phyloP scores from a whole-genome alignment of 2,329 filamentous ascomycete genomes.

The Fusarium dimerum region DNA sequence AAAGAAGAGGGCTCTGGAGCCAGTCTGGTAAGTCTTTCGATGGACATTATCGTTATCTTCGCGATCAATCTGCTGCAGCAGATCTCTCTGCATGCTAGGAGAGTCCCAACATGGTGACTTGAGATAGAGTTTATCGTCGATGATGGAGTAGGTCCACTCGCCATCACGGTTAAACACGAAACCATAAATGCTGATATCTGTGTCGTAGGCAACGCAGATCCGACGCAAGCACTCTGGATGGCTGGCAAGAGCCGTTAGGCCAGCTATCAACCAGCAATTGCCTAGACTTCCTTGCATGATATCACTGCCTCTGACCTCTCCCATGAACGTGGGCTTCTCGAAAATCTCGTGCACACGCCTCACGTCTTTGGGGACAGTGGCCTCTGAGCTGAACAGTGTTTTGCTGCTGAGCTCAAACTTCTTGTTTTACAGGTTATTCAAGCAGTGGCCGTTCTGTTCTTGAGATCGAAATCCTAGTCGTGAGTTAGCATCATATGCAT shows the following conservation, averaged over 20 bases:
- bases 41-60: constrained; percentile 73
- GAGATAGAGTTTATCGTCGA: constrained; percentile 88
- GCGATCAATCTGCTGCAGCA: constrained; percentile 74
- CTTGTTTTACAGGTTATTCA: constrained; percentile 53
- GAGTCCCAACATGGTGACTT: constrained; percentile 82
- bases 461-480: constrained; percentile 64
- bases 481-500: constrained; percentile 4
- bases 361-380: constrained; percentile 69
- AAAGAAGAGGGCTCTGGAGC: constrained; percentile 77
- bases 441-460: constrained; percentile 58
- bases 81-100: constrained; percentile 70
- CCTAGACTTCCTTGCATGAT: constrained; percentile 76
- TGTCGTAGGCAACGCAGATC: constrained; percentile 75
- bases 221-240: constrained; percentile 69
- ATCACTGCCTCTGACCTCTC: constrained; percentile 68
- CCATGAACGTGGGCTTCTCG: constrained; percentile 69
- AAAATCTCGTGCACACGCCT: constrained; percentile 76
- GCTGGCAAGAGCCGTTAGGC: constrained; percentile 74
- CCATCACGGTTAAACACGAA: constrained; percentile 89
- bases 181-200: constrained; percentile 76
- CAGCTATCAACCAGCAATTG: constrained; percentile 84
- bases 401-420: constrained; percentile 53
- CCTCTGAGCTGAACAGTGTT: constrained; percentile 48
- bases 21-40: constrained; percentile 69
- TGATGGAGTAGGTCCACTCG: constrained; percentile 88